Evolutionary conservation across 179 eudicot species (phyloP), one percentile per base, ranked within the genome.

Genomic region (Beta corolliflora): DNA sequence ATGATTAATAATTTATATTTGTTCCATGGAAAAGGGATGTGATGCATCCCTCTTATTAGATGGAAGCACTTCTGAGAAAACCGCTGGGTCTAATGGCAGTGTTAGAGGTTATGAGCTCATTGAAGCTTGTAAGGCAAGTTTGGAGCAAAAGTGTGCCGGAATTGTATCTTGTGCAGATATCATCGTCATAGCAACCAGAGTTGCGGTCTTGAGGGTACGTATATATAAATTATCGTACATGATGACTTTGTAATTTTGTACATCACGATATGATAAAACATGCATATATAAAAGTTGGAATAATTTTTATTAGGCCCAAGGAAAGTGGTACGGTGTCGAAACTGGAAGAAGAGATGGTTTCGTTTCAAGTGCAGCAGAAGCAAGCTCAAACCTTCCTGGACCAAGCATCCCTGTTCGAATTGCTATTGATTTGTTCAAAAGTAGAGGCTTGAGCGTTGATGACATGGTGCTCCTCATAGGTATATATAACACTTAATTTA

Each of bases 81-180:
- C 70, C 8, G 90, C 89, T 18, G 54, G 19, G 0, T 81, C 89
- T 7, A 91, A 90, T 50, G 31, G 41, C 23, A 84, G 91, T 31
- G 89, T 91, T 18, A 77, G 92, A 54, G 94, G 91, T 7, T 90
- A 73, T 25, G 86, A 89, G 0, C 55, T 91, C 9, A 89, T 91
- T 15, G 94, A 91, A 50, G 81, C 83, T 10, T 88, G 85, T 41
- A 90, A 91, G 79, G 71, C 67, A 1, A 78, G 55, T 3, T 78
- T 91, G 19, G 92, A 91, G 80, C 60, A 63, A 21, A 31, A 12
- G 14, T 91, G 92, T 80, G 88, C 92, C 0, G 90, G 91, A 23
- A 53, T 88, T 3, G 94, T 91, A n/a, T 91, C 94, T 64, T 91
- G 94, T 67, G 90, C 94, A 0, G 94, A 91, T 77, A 90, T 90